Base-by-base conservation (phyloP, 495 filamentous ascomycete species). In the Amniculicola lignicola region DNA sequence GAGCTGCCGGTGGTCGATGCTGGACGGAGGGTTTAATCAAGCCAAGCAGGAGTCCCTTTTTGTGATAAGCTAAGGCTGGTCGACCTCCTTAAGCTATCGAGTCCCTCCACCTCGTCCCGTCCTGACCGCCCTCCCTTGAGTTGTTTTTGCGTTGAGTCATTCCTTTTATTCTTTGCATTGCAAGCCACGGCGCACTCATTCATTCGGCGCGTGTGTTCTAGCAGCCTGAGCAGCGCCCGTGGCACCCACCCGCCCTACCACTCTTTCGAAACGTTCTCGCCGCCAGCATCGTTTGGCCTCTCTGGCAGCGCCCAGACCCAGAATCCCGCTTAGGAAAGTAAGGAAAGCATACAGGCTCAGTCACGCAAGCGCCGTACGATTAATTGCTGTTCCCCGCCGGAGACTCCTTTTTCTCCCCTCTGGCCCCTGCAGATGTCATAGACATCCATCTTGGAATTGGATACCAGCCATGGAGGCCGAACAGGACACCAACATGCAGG, bases 191-290 rank as follows among this genome's bases (percentile, higher is more conserved):
- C 37, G 9, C 1, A 28, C 25, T 28, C 51, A 55, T 29, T 59
- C 55, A 51, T 63, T 62, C 47, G 47, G 41, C 25, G 46, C 48
- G 46, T 46, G 35, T 62, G 28, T 49, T 56, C 27, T 33, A 46
- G 44, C 23, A 55, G n/a, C 15, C 14, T 29, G 22, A 19, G 2
- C 15, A n/a, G 23, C 38, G n/a, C 18, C 43, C 25, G 29, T 42
- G 16, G 27, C 24, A 29, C 22, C 43, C 9, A 15, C 24, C 28
- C 38, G 36, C 15, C 18, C 12, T 27, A 37, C 48, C 55, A 24
- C 54, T 59, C 55, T 27, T 63, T 63, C 50, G 60, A 63, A 63
- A 63, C 60, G 44, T 31, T 49, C 31, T 42, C 40, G 41, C 54
- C 50, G 42, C 54, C 45, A 63, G 49, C 38, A 58, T 23, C 39